Percentiles rank a stretch among this genome's conserved stretches.
Evolutionary conservation across 2,329 filamentous ascomycete genomes (phyloP).

Genomic region (Fusarium albidum): DNA sequence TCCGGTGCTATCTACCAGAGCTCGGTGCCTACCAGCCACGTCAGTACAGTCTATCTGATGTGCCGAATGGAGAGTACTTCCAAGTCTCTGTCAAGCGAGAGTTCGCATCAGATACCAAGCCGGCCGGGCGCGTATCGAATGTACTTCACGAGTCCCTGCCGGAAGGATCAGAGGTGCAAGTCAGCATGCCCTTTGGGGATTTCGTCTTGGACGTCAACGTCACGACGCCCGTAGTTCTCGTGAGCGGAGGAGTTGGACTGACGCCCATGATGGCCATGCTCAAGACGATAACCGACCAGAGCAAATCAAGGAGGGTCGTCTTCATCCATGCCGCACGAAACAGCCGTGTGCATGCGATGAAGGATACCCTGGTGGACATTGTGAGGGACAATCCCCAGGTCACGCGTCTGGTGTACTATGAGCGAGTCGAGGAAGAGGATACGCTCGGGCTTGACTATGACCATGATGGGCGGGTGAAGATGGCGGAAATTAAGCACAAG

Average conservation of each 20-base stretch:
- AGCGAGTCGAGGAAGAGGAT: too few relatives aligned
- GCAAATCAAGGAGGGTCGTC: too few relatives aligned
- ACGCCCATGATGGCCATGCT: background rate
- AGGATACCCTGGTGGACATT: too few relatives aligned
- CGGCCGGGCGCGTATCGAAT: conserved; percentile 5
- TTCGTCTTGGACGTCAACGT: conserved; percentile 9
- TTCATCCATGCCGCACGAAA: too few relatives aligned
- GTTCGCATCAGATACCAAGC: background rate
- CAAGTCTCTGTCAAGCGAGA: conserved; percentile 69
- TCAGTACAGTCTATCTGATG: conserved; percentile 75
- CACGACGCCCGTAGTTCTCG: background rate
- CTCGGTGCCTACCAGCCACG: conserved; percentile 64
- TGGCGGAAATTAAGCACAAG: too few relatives aligned
- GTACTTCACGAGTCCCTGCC: conserved; percentile 7
- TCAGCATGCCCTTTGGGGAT: conserved; percentile 8
- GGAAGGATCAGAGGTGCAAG: conserved; percentile 8
- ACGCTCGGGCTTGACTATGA: too few relatives aligned
- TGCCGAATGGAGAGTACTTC: conserved; percentile 65
- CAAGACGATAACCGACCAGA: too few relatives aligned
- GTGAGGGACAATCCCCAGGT: too few relatives aligned
- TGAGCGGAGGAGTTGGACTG: background rate
- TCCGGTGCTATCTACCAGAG: conserved; percentile 64
- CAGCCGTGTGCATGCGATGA: too few relatives aligned
- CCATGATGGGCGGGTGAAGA: too few relatives aligned
- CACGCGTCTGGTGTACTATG: too few relatives aligned